Evolutionary conservation across 345 rosid species (phyloP).

Genomic region (Triadica sebifera): DNA sequence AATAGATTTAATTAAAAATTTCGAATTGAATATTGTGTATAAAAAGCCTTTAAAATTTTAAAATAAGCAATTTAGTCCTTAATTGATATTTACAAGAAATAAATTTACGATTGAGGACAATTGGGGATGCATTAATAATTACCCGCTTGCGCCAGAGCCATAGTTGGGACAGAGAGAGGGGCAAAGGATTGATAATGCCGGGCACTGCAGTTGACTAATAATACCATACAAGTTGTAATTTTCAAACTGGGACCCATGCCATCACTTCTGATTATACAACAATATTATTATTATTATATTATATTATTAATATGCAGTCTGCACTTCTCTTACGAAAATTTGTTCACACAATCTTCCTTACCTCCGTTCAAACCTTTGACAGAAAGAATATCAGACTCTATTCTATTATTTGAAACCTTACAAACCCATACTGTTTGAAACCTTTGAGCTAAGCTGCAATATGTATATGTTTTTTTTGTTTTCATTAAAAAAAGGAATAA

Average conservation of each 20-base stretch:
- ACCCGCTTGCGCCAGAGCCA: not conserved
- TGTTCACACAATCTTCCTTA: not conserved
- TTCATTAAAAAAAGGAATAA: not conserved
- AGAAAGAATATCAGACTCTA: not conserved
- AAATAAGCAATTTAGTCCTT: too few relatives aligned
- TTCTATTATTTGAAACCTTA: too few relatives aligned
- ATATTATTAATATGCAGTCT: not conserved
- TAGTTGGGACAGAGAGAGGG: not conserved
- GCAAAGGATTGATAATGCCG: not conserved
- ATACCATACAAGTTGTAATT: not conserved
- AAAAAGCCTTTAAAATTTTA: too few relatives aligned
- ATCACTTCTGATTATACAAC: too few relatives aligned
- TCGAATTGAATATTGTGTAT: too few relatives aligned
- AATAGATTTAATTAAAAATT: too few relatives aligned
- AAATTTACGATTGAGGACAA: too few relatives aligned
- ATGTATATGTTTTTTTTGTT: not conserved
- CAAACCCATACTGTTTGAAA: not conserved
- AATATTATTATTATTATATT: too few relatives aligned
- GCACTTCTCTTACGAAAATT: not conserved
- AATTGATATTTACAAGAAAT: too few relatives aligned
- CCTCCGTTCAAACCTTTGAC: conserved; percentile 11
- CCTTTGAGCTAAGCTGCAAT: not conserved
- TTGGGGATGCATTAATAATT: not conserved
- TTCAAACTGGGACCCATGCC: conserved; percentile 27
- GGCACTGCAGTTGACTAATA: conserved; percentile 8